Evolutionary conservation across 2,329 filamentous ascomycete genomes (phyloP).

Genomic region (Ambrosiella beaveri): DNA sequence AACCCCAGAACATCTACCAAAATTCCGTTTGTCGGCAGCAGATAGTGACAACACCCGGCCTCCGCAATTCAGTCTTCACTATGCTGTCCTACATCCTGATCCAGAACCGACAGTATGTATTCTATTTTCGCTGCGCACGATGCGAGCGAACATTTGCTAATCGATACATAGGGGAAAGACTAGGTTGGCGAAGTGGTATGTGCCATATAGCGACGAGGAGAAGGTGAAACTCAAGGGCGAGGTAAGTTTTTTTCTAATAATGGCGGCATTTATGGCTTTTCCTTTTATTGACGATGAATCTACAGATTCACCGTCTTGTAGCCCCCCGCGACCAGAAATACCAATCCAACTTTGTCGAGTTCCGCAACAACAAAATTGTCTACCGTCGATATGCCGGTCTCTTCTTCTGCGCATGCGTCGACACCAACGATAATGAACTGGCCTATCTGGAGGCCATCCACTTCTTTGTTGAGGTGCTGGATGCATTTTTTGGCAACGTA

Average conservation of each 20-base stretch:
- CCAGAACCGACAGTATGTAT: conserved; percentile 56
- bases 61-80: background rate
- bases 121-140: background rate
- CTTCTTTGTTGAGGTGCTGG: conserved; percentile 97
- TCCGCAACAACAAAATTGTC: conserved; percentile 86
- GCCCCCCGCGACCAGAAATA: conserved; percentile 97
- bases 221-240: conserved; percentile 99
- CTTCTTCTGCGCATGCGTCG: conserved; percentile 98
- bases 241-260: conserved; percentile 29
- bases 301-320: conserved; percentile 86
- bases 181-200: conserved; percentile 96
- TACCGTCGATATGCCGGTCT: conserved; percentile 94
- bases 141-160: background rate
- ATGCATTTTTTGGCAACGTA: conserved; percentile 97
- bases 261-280: background rate
- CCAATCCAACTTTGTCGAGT: conserved; percentile 98
- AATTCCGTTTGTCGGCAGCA: too few relatives aligned
- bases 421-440: conserved; percentile 96
- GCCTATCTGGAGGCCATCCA: conserved; percentile 95
- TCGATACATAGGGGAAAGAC: conserved; percentile 66
- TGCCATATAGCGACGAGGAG: conserved; percentile 93
- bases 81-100: conserved; percentile 71
- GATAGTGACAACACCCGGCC: background rate
- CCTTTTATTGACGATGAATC: background rate
- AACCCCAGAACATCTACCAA: background rate